Evolutionary conservation across 2,329 filamentous ascomycete species (phyloP).

Genomic region (Raffaelea arxii): DNA sequence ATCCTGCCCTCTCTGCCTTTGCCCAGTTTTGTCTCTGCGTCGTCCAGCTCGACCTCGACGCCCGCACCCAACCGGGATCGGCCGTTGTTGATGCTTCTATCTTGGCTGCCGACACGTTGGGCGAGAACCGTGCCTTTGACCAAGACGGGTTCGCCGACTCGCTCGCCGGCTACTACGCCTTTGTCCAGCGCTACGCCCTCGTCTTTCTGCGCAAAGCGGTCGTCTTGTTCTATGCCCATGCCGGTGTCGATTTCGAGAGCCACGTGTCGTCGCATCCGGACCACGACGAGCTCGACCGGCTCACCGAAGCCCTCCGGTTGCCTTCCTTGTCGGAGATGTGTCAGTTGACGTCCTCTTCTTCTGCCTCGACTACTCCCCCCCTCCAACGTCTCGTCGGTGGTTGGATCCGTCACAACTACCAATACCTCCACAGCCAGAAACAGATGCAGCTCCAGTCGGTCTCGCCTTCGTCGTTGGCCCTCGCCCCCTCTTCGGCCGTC

Average conservation of each 20-base stretch:
- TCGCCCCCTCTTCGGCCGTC: constrained; percentile 29
- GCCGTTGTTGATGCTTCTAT: constrained; percentile 18
- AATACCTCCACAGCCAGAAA: constrained; percentile 19
- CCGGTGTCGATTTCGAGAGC: constrained; percentile 77
- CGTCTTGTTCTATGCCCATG: constrained; percentile 78
- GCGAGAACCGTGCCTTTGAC: constrained; percentile 39
- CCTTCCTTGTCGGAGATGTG: constrained; percentile 76
- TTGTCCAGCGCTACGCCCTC: constrained; percentile 76
- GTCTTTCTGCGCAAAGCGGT: constrained; percentile 78
- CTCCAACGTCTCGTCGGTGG: constrained; percentile 42
- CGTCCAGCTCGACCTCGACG: constrained; percentile 33
- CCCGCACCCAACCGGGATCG: constrained; percentile 12
- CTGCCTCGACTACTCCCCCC: constrained; percentile 36
- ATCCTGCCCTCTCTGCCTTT: constrained; percentile 43
- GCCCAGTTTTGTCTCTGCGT: constrained; percentile 43
- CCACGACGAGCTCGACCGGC: constrained; percentile 69
- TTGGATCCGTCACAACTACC: constrained; percentile 58
- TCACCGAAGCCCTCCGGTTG: constrained; percentile 65
- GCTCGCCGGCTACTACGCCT: constrained; percentile 44
- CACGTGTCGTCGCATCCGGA: constrained; percentile 54
- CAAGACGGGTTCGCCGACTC: constrained; percentile 45
- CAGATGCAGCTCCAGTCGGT: constrained; percentile 6
- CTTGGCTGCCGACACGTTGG: constrained; percentile 20
- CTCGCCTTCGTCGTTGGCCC: background rate
- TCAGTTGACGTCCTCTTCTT: constrained; percentile 16